Percentiles rank a stretch among this genome's conserved stretches.
These are phyloP conservation scores for Biscogniauxia mediterranea DNA, from an alignment of 2,329 filamentous ascomycete species.

Conservation along the genomic window DNA sequence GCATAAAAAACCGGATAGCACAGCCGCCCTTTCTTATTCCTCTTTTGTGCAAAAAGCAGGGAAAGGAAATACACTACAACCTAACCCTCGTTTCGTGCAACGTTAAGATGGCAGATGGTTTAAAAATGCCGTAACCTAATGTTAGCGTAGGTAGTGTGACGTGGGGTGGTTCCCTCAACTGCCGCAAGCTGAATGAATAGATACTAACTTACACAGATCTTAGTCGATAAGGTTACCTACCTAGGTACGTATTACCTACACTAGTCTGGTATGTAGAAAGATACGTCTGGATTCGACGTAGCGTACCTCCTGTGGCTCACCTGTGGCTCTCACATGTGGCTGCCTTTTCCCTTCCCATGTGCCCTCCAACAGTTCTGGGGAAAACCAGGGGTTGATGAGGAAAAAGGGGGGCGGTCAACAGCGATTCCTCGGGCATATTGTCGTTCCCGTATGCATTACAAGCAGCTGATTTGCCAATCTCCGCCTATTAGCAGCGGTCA, in stretches of 20 bases:
- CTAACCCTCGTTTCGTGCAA: background rate
- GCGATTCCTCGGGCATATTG: background rate
- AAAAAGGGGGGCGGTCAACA: background rate
- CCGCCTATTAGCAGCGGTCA: background rate
- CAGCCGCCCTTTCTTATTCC: too few species aligned
- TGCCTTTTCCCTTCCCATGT: background rate
- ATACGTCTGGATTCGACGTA: background rate
- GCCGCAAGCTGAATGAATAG: background rate
- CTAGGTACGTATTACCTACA: too few species aligned
- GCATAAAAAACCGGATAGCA: too few species aligned
- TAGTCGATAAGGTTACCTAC: background rate
- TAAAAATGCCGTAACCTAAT: background rate
- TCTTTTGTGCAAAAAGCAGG: too few species aligned
- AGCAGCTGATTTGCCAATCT: background rate
- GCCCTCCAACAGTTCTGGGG: too few species aligned
- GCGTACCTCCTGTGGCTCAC: background rate
- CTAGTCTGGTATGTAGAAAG: background rate
- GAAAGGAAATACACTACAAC: background rate
- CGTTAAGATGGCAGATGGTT: background rate
- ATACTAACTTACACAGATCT: background rate
- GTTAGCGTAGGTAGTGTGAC: background rate
- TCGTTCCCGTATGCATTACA: background rate
- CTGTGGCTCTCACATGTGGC: background rate
- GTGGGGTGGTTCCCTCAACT: background rate
- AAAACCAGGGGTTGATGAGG: too few species aligned